These are phyloP conservation scores for thale cress (Arabidopsis thaliana) DNA, from an alignment of 345 rosid species.

Conservation along the genomic window TAIR10.1 NC_003074.8:72001-72500, in stretches of 20 bases:
- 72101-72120: slow-evolving; percentile 8
- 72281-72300: slow-evolving; percentile 78
- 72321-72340: neutral
- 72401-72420: slow-evolving; percentile 83
- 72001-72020: neutral
- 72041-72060: slow-evolving; percentile 3
- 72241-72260: slow-evolving; percentile 71
- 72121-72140: slow-evolving; percentile 24
- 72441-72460: slow-evolving; percentile 88
- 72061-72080: slow-evolving; percentile 1
- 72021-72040: neutral
- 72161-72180: slow-evolving; percentile 38
- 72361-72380: slow-evolving; percentile 42
- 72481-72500: neutral
- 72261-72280: slow-evolving; percentile 73
- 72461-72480: slow-evolving; percentile 30
- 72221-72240: slow-evolving; percentile 74
- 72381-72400: slow-evolving; percentile 64
- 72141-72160: slow-evolving; percentile 22
- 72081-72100: neutral
- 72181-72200: slow-evolving; percentile 80
- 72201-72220: slow-evolving; percentile 75
- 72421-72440: slow-evolving; percentile 75
- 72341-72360: slow-evolving; percentile 13
- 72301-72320: neutral